Evolutionary conservation across 345 rosid species (phyloP).

Genomic region (Heritiera fomes): DNA sequence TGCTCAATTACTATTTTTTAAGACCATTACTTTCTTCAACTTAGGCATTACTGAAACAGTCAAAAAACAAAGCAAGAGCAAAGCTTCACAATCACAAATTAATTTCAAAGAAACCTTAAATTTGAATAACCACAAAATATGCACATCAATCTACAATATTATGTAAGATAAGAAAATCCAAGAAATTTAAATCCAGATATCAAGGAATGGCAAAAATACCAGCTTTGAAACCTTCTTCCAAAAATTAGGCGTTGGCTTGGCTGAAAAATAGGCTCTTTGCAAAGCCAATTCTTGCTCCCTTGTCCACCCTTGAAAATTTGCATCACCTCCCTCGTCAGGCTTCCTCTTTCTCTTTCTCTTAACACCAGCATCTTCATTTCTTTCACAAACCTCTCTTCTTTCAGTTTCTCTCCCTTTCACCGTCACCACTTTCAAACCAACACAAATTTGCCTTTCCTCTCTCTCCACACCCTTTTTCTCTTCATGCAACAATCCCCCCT

Average conservation of each 20-base stretch:
- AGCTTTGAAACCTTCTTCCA: conserved; percentile 80
- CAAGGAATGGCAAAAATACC: conserved; percentile 37
- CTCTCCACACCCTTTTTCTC: conserved; percentile 19
- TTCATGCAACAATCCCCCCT: conserved; percentile 19
- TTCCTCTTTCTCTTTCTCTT: conserved; percentile 27
- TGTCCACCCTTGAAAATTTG: conserved; percentile 56
- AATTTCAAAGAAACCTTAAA: background rate
- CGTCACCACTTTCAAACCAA: conserved; percentile 21
- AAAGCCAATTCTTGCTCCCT: conserved; percentile 65
- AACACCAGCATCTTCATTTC: conserved; percentile 26
- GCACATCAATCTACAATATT: background rate
- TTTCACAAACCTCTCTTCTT: conserved; percentile 17
- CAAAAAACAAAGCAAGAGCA: background rate
- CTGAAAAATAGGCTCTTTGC: conserved; percentile 70
- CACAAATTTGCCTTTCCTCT: conserved; percentile 6
- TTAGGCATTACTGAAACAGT: background rate
- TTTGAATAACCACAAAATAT: conserved; percentile 12
- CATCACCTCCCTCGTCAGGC: conserved; percentile 13
- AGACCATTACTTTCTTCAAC: background rate
- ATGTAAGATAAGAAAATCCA: background rate
- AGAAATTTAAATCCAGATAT: conserved; percentile 3
- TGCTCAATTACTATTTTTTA: background rate
- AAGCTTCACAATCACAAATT: background rate
- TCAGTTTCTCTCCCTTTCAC: conserved; percentile 7
- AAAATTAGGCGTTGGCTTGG: conserved; percentile 72